Evolutionary conservation across 1,284 basidiomycete genomes (phyloP).

Genomic region (Trametes versicolor): DNA sequence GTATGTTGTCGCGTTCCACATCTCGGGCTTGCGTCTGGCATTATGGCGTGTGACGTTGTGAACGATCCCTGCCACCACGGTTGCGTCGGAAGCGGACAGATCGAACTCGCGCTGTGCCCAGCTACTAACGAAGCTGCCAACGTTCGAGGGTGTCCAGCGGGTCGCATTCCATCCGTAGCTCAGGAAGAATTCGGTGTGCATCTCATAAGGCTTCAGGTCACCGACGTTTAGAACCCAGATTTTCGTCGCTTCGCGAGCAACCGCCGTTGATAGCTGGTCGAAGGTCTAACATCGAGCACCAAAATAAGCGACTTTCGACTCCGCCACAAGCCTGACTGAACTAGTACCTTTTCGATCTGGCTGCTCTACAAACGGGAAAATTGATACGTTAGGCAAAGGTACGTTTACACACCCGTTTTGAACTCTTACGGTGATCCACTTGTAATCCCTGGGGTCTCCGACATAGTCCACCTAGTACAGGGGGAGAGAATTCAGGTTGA

Average conservation of each 20-base stretch:
- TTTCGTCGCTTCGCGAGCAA: conserved; percentile 63
- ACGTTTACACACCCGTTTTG: conserved; percentile 40
- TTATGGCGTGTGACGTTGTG: conserved; percentile 70
- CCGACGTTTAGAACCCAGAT: conserved; percentile 75
- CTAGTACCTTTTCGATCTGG: conserved; percentile 42
- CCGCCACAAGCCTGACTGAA: background rate
- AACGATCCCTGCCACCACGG: conserved; percentile 60
- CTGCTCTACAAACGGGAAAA: conserved; percentile 30
- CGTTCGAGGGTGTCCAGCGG: conserved; percentile 60
- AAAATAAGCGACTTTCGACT: background rate
- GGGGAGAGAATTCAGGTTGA: too few species aligned
- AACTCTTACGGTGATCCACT: conserved; percentile 64
- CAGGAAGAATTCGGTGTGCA: conserved; percentile 77
- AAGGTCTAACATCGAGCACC: conserved; percentile 50
- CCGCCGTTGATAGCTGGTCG: conserved; percentile 69
- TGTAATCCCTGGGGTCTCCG: conserved; percentile 65
- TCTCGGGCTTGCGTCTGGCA: conserved; percentile 72
- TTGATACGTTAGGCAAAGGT: conserved; percentile 69
- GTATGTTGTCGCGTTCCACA: conserved; percentile 70
- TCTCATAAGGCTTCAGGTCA: conserved; percentile 79
- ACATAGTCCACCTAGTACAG: conserved; percentile 48
- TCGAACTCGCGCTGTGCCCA: conserved; percentile 78
- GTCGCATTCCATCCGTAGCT: conserved; percentile 68
- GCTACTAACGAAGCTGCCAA: conserved; percentile 59
- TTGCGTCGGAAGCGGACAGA: conserved; percentile 49